Evolutionary conservation across 2,329 filamentous ascomycete genomes (phyloP), one percentile per base, ranked within the genome.

Genomic region (Albifimbria verrucaria): DNA sequence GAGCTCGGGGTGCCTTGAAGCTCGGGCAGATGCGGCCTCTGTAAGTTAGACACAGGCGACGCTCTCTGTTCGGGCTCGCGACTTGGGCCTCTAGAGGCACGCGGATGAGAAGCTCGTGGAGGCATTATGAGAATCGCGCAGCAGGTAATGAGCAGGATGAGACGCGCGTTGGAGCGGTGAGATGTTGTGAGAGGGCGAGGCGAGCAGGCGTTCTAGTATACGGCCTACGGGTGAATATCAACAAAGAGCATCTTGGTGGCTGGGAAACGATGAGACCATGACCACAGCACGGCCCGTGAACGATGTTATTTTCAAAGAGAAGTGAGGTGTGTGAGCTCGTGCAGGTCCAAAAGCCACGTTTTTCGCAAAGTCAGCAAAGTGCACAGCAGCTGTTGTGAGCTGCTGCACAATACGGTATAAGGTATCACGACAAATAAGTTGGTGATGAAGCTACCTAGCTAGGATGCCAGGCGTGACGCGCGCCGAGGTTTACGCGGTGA

Each of bases 1-100:
- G 68, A 63, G 44, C 68, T 71, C 5, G 71, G 68, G 0, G 71
- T 72, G 3, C 67, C 70, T 32, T 55, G 45, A 4, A 69, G 52
- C 4, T 48, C 18, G 1, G 65, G 64, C 12, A 65, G 48, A 10
- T 60, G 54, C 15, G 63, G 62, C 12, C 58, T 52, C 17, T 57
- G 52, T 25, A 65, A 25, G 2, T 43, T 20, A 23, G 50, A 42
- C 7, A 58, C 52, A 26, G 53, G 52, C 10, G 56, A 12, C 10
- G 49, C 21, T 21, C 28, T 21, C 10, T 52, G 46, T 9, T 65
- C 62, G 2, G 57, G 57, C 18, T 64, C 62, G 32, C 50, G 55
- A 10, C 57, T 60, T 21, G 55, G 23, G 25, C 57, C 51, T n/a
- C 60, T 56, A 24, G 52, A 52, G 52, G 10, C 58, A 32, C 59